These are phyloP conservation scores for Aspergillus sclerotialis DNA, from an alignment of 2,329 filamentous ascomycete species.

Conservation along the genomic window DNA sequence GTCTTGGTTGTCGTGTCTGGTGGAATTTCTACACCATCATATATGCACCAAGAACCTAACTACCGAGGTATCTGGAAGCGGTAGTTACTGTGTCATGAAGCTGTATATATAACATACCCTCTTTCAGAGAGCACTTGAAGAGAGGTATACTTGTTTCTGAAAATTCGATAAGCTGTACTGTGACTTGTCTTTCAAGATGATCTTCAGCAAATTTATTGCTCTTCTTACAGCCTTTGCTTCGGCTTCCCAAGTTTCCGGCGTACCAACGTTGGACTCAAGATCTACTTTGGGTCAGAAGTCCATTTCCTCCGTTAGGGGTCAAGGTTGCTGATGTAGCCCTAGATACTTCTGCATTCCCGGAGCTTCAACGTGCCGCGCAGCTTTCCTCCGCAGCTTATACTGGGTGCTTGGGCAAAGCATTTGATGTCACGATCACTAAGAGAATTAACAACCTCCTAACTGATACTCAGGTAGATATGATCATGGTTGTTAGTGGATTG, in stretches of 20 bases:
- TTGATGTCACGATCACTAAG: slow-evolving; percentile 25
- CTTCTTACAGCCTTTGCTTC: neutral
- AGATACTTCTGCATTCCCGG: slow-evolving; percentile 13
- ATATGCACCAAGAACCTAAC: neutral
- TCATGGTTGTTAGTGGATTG: neutral
- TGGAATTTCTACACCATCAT: neutral
- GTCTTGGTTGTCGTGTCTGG: too few species aligned
- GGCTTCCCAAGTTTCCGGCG: neutral
- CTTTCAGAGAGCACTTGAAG: too few species aligned
- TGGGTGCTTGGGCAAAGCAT: slow-evolving; percentile 18
- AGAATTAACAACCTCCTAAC: slow-evolving; percentile 15
- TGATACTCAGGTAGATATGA: slow-evolving; percentile 15
- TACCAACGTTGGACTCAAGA: neutral
- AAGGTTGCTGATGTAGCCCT: neutral
- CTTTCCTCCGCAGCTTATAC: slow-evolving; percentile 24
- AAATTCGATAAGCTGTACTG: too few species aligned
- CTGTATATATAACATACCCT: too few species aligned
- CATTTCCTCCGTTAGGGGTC: neutral
- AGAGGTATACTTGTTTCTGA: too few species aligned
- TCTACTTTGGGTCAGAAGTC: neutral
- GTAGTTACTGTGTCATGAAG: too few species aligned
- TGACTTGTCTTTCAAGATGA: too few species aligned
- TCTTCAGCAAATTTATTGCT: neutral
- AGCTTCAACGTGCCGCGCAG: slow-evolving; percentile 20
- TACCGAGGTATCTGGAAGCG: neutral